A percentile compares a stretch with the other conserved stretches of the same genome.
Evolutionary conservation across 139 green algal genomes (phyloP).

Genomic region (Volvox africanus): DNA sequence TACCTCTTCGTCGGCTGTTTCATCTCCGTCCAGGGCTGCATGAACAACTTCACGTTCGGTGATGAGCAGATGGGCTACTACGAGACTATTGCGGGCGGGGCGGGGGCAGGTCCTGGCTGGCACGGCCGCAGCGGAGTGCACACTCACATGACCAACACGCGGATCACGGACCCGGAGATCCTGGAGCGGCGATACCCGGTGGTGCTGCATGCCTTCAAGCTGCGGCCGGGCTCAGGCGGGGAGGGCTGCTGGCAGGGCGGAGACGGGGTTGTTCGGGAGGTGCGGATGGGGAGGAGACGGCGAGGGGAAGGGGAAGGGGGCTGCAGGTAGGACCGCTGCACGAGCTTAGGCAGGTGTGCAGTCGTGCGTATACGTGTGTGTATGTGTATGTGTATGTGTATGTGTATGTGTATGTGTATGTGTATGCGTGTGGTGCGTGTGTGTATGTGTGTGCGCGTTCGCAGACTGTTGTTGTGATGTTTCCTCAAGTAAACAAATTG

Average conservation of each 20-base stretch:
- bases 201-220: constrained; percentile 86
- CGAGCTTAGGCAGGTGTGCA: neutral
- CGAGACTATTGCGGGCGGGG: constrained; percentile 96
- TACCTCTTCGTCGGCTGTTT: too few relatives aligned
- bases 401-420: neutral
- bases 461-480: neutral
- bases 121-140: constrained; percentile 93
- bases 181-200: constrained; percentile 94
- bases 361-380: neutral
- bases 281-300: constrained; percentile 32
- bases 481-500: too few relatives aligned
- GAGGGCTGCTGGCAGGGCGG: constrained; percentile 83
- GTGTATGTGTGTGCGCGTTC: neutral
- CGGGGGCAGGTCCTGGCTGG: constrained; percentile 92
- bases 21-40: constrained; percentile 85
- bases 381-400: neutral
- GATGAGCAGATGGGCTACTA: constrained; percentile 95
- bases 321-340: too few relatives aligned
- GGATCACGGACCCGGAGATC: constrained; percentile 97
- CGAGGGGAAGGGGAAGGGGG: neutral
- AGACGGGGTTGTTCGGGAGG: constrained; percentile 91
- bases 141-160: constrained; percentile 99
- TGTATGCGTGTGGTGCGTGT: neutral
- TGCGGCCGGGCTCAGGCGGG: constrained; percentile 88
- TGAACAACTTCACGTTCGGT: constrained; percentile 99